These are phyloP conservation scores for Lycium ferocissimum DNA, from an alignment of 257 asterid species.

Conservation along the genomic window DNA sequence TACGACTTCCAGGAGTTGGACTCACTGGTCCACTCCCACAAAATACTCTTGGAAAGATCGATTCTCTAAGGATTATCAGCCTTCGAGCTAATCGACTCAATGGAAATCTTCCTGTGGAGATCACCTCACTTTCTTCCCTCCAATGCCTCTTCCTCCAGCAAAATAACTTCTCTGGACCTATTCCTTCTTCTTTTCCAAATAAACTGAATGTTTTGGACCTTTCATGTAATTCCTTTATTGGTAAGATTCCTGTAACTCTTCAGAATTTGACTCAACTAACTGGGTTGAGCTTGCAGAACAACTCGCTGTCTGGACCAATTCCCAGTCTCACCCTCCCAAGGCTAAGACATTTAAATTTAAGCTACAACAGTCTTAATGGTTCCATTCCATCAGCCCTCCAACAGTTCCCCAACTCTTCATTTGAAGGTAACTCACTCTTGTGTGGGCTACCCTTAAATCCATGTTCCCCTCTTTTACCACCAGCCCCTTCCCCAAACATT, in stretches of 20 bases:
- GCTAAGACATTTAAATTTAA: slow-evolving; percentile 62
- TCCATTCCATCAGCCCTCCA: slow-evolving; percentile 66
- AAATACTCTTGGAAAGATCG: slow-evolving; percentile 55
- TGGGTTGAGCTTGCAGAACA: slow-evolving; percentile 69
- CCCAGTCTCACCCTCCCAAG: slow-evolving; percentile 56
- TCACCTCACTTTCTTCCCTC: slow-evolving; percentile 65
- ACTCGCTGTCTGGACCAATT: slow-evolving; percentile 67
- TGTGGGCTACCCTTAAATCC: slow-evolving; percentile 74
- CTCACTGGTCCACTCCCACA: slow-evolving; percentile 66
- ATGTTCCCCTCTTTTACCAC: slow-evolving; percentile 54
- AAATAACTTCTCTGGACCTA: slow-evolving; percentile 59
- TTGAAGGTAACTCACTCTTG: slow-evolving; percentile 59
- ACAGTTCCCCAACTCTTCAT: slow-evolving; percentile 67
- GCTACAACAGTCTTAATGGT: slow-evolving; percentile 71
- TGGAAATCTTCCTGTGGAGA: slow-evolving; percentile 59
- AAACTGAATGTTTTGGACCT: slow-evolving; percentile 56
- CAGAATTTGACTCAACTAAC: slow-evolving; percentile 62
- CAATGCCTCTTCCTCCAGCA: slow-evolving; percentile 61
- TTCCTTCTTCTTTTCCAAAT: slow-evolving; percentile 51
- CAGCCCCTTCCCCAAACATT: slow-evolving; percentile 48
- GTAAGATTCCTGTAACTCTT: slow-evolving; percentile 51
- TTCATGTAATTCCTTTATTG: slow-evolving; percentile 63
- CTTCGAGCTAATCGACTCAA: slow-evolving; percentile 62
- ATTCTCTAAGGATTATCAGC: slow-evolving; percentile 51
- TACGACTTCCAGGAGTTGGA: slow-evolving; percentile 75